These are phyloP conservation scores for Saprolegnia parasitica DNA, from an alignment of 352 stramenopile genomes.

Conservation along the genomic window DNA sequence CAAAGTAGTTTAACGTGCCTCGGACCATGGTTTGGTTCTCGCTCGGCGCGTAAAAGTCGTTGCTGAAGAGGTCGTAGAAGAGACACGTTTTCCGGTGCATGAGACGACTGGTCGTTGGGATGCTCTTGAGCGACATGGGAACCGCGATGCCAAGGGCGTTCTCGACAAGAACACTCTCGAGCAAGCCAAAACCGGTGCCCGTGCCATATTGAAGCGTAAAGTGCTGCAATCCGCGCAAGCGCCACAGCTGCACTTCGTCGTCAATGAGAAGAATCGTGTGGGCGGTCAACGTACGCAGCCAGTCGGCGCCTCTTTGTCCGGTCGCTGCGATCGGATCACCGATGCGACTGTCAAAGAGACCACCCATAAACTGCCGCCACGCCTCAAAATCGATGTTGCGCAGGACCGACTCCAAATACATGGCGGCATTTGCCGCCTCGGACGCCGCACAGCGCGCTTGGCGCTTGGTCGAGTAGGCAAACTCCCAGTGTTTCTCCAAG, in stretches of 20 bases:
- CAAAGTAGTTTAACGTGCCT: neutral
- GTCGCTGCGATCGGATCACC: neutral
- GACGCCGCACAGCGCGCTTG: neutral
- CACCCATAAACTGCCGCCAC: neutral
- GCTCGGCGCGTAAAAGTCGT: neutral
- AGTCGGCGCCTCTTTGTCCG: neutral
- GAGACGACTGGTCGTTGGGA: neutral
- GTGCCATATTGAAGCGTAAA: constrained; percentile 22
- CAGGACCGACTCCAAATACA: constrained; percentile 19
- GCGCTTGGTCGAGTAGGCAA: constrained; percentile 1
- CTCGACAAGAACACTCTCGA: neutral
- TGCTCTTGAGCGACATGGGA: neutral
- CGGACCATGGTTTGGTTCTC: neutral
- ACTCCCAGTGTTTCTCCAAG: constrained; percentile 7
- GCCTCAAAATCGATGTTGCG: constrained; percentile 13
- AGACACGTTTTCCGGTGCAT: neutral
- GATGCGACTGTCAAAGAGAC: neutral
- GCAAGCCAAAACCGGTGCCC: neutral
- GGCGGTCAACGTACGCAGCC: neutral
- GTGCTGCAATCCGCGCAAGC: neutral
- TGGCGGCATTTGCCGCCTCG: constrained; percentile 2
- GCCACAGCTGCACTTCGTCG: constrained; percentile 14
- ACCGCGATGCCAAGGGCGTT: neutral
- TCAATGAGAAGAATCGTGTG: neutral
- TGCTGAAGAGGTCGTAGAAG: neutral